These are phyloP conservation scores for Pelargonium citronellum DNA, from an alignment of 441 rosid genomes.

Conservation along the genomic window DNA sequence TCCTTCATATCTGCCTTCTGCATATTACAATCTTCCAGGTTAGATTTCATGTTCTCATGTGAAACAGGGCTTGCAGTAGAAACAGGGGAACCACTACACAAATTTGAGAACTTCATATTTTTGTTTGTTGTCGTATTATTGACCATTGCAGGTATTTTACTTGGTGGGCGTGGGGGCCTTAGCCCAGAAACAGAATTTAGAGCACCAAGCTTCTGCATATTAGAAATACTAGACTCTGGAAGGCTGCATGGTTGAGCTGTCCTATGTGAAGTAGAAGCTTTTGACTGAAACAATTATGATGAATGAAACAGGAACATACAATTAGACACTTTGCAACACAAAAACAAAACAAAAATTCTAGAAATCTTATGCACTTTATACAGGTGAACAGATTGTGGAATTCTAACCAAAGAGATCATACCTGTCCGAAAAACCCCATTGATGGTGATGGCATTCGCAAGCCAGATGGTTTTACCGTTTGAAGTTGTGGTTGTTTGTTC, in stretches of 20 bases:
- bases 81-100: slow-evolving; percentile 26
- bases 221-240: slow-evolving; percentile 33
- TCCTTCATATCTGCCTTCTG: slow-evolving; percentile 25
- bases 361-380: not conserved
- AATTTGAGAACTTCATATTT: slow-evolving; percentile 20
- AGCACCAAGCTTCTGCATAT: slow-evolving; percentile 23
- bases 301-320: slow-evolving; percentile 12
- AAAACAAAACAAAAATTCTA: not conserved
- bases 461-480: slow-evolving; percentile 61
- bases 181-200: slow-evolving; percentile 30
- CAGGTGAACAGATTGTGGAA: slow-evolving; percentile 2
- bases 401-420: slow-evolving; percentile 23
- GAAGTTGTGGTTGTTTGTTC: slow-evolving; percentile 33
- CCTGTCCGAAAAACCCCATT: slow-evolving; percentile 74
- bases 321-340: slow-evolving; percentile 9
- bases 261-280: slow-evolving; percentile 37
- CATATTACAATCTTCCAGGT: slow-evolving; percentile 20
- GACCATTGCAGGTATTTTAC: slow-evolving; percentile 22
- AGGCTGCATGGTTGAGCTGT: slow-evolving; percentile 31
- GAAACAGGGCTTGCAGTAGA: slow-evolving; percentile 23
- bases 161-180: slow-evolving; percentile 27
- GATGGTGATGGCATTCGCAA: slow-evolving; percentile 91
- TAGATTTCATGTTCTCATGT: slow-evolving; percentile 29
- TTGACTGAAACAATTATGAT: slow-evolving; percentile 45
- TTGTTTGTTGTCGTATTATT: slow-evolving; percentile 24